Conservation (phyloP, 306 rosid species). For the Fagus sylvatica region DNA sequence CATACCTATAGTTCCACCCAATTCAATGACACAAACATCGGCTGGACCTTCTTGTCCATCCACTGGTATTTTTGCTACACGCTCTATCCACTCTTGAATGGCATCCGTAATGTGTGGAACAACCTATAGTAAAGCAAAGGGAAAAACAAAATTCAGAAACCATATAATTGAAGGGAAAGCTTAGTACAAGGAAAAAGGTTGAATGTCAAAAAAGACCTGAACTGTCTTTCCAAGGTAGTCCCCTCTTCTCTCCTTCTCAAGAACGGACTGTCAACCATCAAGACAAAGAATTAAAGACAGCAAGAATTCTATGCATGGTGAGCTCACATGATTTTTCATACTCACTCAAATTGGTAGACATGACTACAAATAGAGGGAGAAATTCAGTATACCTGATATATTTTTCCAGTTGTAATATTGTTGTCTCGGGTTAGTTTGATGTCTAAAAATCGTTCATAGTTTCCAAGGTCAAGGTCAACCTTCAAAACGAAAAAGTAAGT, state of each 20-base stretch:
- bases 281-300: conserved; percentile 12
- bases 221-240: conserved; percentile 92
- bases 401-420: conserved; percentile 88
- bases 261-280: conserved; percentile 52
- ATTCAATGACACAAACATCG: conserved; percentile 89
- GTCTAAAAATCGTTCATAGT: conserved; percentile 85
- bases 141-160: conserved; percentile 26
- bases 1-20: conserved; percentile 90
- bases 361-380: background rate
- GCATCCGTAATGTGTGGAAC: conserved; percentile 90
- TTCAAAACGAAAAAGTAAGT: conserved; percentile 28
- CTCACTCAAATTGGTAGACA: conserved; percentile 3
- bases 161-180: conserved; percentile 7
- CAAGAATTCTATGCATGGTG: background rate
- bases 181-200: conserved; percentile 2
- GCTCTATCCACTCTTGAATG: conserved; percentile 91
- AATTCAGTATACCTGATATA: conserved; percentile 61
- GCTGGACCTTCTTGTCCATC: conserved; percentile 84
- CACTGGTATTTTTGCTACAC: conserved; percentile 76
- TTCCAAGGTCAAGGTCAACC: conserved; percentile 96
- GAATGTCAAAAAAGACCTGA: conserved; percentile 49
- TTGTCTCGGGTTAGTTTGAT: conserved; percentile 75
- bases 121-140: conserved; percentile 45
- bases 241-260: conserved; percentile 82
- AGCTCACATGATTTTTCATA: background rate